Percentiles rank a stretch among this genome's conserved stretches.
Conservation (phyloP, 495 filamentous ascomycete genomes). For the Cercophora sp. region DNA sequence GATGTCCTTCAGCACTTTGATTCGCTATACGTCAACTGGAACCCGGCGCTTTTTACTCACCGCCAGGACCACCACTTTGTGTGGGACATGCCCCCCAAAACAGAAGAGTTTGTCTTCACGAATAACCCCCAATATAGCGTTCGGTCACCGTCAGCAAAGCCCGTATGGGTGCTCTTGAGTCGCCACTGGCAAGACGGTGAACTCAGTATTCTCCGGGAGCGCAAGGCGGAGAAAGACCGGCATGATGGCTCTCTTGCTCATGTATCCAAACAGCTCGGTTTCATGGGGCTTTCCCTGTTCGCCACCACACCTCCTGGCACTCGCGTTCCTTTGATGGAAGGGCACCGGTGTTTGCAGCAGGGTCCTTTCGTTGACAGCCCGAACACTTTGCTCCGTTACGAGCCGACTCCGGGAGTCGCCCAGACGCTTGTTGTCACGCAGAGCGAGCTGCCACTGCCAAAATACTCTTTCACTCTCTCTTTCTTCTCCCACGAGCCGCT, state of each 20-base stretch:
- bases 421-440: slow-evolving; percentile 81
- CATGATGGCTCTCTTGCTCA: slow-evolving; percentile 26
- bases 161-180: slow-evolving; percentile 78
- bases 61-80: slow-evolving; percentile 86
- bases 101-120: slow-evolving; percentile 60
- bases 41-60: slow-evolving; percentile 73
- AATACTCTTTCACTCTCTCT: slow-evolving; percentile 79
- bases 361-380: slow-evolving; percentile 90
- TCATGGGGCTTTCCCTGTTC: slow-evolving; percentile 84
- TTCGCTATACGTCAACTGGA: slow-evolving; percentile 97
- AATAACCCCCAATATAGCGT: slow-evolving; percentile 83
- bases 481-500: slow-evolving; percentile 65
- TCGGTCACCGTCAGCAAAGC: slow-evolving; percentile 49
- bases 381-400: slow-evolving; percentile 78
- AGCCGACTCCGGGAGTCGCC: slow-evolving; percentile 51
- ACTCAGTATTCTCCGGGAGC: slow-evolving; percentile 36
- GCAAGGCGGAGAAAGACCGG: slow-evolving; percentile 21
- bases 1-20: slow-evolving; percentile 87
- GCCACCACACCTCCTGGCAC: slow-evolving; percentile 56
- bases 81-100: slow-evolving; percentile 69
- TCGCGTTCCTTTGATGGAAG: slow-evolving; percentile 67
- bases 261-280: slow-evolving; percentile 55
- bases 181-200: slow-evolving; percentile 67
- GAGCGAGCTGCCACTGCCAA: slow-evolving; percentile 63
- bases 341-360: slow-evolving; percentile 51